Evolutionary conservation across 257 asterid species (phyloP), one percentile per base, ranked within the genome.

Genomic region (Nicotiana knightiana): DNA sequence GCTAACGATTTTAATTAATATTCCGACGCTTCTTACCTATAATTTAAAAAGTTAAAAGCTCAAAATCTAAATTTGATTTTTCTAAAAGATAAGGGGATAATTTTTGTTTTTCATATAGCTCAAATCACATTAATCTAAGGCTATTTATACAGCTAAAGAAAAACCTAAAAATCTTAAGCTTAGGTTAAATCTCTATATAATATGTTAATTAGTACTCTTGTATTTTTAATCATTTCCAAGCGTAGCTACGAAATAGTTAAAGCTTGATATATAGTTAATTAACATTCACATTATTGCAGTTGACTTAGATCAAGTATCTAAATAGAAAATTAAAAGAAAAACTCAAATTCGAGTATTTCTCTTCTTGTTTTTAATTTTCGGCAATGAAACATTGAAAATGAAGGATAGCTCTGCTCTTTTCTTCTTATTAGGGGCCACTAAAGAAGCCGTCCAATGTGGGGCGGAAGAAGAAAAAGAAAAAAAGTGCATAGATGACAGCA

Each of bases 391-490:
- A 30, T 65, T 70, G 77, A 70, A 39, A 70, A 26, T 48, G 61
- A 73, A 73, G 39, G 62, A 1, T 73, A 3, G n/a, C 8, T 54
- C 43, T 73, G 15, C 39, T 0, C 7, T 24, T 26, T 70, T 67
- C 1, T 73, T 24, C 79, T 24, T 73, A 37, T 24, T 71, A 71
- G 79, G 79, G 79, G 79, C 79, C 62, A 73, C 79, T 9, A 48
- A 46, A 1, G 43, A 48, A 48, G 51, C 62, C 62, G 61, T 6
- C 62, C 62, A 73, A 73, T 28, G 17, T 10, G 17, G 67, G 67
- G 70, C 2, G 37, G 68, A 70, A 43, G 78, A 70, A 70, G 59
- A 71, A 46, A 71, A 71, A 68, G 6, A 5, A n/a, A 39, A 21
- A 39, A 46, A 73, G 79, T 73, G 63, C 62, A 48, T 48, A 6